Evolutionary conservation across 768 basidiomycete species (phyloP), one percentile per base, ranked within the genome.

Genomic region (Chlorophyllum brunneum): DNA sequence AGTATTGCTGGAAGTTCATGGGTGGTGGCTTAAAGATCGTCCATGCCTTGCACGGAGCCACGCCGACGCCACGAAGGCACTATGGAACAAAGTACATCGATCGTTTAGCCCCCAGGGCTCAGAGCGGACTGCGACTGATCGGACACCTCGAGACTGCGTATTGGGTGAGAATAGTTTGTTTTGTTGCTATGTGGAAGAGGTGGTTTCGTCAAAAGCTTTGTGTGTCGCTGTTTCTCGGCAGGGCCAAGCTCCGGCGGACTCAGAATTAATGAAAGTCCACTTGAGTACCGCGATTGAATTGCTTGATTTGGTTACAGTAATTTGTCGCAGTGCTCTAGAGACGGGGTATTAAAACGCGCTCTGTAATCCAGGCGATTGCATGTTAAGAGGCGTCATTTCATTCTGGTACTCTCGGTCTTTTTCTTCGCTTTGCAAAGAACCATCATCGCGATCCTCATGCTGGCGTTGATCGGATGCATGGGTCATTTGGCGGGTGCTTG

Each of bases 251-350:
- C 38, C 38, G 48, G 49, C 49, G 49, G 49, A 51, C 40, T 51
- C 40, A 31, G 30, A 51, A 51, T 51, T 42, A 51, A 51, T 51
- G 40, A 42, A 51, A 42, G 40, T 43, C 49, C 40, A 42, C 49
- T 40, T 22, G 38, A 23, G 33, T 43, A 34, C 47, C 26, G 49
- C 31, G 26, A 51, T 34, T 51, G 29, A 33, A 43, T 51, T 42
- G 36, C 20, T 10, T 33, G 23, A 22, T 47, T 23, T 44, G 10
- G 20, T 9, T 5, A 47, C 10, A 34, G 7, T 9, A 47, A 11
- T 16, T 16, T 37, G 36, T 5, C 7, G 13, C 5, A n/a, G 7
- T 37, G 36, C 20, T 40, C 20, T 22, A 22, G 20, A n/a, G n/a
- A n/a, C n/a, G n/a, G n/a, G n/a, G n/a, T n/a, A n/a, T n/a, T n/a